phyloP scores from a whole-genome alignment of 129 eudicot genomes.

The Ambrosia trifida region DNA sequence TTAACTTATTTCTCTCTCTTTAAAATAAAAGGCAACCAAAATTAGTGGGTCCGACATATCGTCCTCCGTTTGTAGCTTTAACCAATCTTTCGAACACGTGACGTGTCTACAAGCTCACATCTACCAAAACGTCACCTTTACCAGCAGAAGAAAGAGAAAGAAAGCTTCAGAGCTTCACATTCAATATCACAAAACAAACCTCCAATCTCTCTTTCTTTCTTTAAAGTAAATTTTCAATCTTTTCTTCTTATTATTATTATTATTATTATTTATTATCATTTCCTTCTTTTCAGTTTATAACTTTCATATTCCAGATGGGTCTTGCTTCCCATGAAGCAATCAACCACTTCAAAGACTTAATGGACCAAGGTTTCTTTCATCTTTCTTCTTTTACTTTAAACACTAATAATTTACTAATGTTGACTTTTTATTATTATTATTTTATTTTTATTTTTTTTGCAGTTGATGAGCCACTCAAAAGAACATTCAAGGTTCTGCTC shows the following conservation, averaged over 20 bases:
- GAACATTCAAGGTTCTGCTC: constrained; percentile 62
- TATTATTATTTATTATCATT: neutral
- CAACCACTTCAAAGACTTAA: constrained; percentile 53
- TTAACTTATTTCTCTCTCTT: too few relatives aligned
- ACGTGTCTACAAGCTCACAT: constrained; percentile 12
- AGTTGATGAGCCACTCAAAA: constrained; percentile 74
- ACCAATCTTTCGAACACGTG: neutral
- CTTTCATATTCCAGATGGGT: constrained; percentile 39
- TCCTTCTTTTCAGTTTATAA: constrained; percentile 1
- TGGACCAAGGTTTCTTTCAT: constrained; percentile 62
- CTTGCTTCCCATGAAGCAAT: constrained; percentile 66
- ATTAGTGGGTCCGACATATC: neutral
- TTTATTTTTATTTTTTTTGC: constrained; percentile 27
- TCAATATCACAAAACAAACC: constrained; percentile 24
- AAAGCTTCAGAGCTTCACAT: constrained; percentile 28
- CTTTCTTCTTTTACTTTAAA: constrained; percentile 4
- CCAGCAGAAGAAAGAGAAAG: constrained; percentile 35
- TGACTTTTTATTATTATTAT: constrained; percentile 6
- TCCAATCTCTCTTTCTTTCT: neutral
- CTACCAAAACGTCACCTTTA: constrained; percentile 16
- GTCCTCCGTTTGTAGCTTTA: neutral
- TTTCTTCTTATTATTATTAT: neutral
- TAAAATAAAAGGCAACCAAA: neutral
- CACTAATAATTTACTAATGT: constrained; percentile 26
- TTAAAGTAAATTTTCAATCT: constrained; percentile 23